Percentiles rank a stretch among this genome's conserved stretches.
These are phyloP conservation scores for Schoenoplectus tabernaemontani DNA, from an alignment of 202 grass and related monocot genomes.

Conservation along the genomic window DNA sequence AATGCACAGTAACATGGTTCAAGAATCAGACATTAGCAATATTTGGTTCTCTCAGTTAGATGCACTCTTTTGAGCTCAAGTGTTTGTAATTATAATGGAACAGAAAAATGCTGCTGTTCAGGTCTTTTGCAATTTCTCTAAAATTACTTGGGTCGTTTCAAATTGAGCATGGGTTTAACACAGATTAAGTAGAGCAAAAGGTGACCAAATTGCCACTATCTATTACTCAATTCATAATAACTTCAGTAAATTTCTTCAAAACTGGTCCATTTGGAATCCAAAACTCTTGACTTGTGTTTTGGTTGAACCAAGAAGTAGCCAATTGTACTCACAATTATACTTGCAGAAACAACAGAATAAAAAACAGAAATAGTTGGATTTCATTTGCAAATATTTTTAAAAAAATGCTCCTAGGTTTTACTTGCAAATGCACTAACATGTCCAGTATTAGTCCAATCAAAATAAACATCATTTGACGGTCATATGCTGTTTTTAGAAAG, in stretches of 20 bases:
- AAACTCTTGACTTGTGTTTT: background rate
- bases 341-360: background rate
- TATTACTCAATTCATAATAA: background rate
- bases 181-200: background rate
- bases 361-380: background rate
- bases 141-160: background rate
- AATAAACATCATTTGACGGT: conserved; percentile 26
- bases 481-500: background rate
- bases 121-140: background rate
- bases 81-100: background rate
- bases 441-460: background rate
- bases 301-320: background rate
- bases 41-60: background rate
- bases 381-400: background rate
- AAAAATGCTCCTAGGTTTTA: conserved; percentile 2
- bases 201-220: background rate
- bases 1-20: background rate
- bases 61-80: background rate
- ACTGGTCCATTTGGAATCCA: background rate
- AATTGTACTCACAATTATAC: background rate
- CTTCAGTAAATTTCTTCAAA: background rate
- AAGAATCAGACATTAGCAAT: background rate
- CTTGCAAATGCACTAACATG: background rate
- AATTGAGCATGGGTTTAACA: background rate
- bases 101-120: background rate